Conservation (phyloP, 2,329 filamentous ascomycete genomes). For the Balansia obtecta region DNA sequence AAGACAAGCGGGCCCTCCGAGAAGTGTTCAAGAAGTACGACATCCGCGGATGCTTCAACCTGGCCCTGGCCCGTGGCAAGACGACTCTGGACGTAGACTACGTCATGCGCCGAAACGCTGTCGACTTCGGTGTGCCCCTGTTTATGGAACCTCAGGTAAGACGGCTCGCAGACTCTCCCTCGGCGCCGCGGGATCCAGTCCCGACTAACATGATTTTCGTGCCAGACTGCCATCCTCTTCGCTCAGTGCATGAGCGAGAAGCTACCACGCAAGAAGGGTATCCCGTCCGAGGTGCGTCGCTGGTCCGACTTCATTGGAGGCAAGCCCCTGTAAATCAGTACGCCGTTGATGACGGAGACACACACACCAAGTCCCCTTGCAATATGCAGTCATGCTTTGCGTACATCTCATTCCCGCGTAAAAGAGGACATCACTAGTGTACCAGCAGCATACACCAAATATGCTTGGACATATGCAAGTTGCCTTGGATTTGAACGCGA, state of each 20-base stretch:
- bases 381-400: neutral
- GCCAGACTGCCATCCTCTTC: conserved; percentile 84
- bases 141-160: conserved; percentile 97
- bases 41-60: conserved; percentile 90
- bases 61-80: conserved; percentile 73
- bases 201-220: neutral
- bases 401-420: neutral
- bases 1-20: conserved; percentile 87
- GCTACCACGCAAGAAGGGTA: conserved; percentile 75
- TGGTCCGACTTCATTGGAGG: conserved; percentile 95
- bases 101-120: conserved; percentile 94
- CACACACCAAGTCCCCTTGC: neutral
- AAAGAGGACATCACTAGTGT: neutral
- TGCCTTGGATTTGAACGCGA: neutral
- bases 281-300: conserved; percentile 78
- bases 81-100: conserved; percentile 88
- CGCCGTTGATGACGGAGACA: neutral
- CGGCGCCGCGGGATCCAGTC: neutral
- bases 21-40: conserved; percentile 97
- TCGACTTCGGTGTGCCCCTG: conserved; percentile 93
- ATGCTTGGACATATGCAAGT: neutral
- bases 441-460: neutral
- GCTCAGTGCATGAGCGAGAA: conserved; percentile 96
- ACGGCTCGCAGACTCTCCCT: neutral
- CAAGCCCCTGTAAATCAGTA: conserved; percentile 49